A percentile compares a stretch with the other conserved stretches of the same genome.
Conservation (phyloP, 495 filamentous ascomycete species). For the Cairneyella variabilis region DNA sequence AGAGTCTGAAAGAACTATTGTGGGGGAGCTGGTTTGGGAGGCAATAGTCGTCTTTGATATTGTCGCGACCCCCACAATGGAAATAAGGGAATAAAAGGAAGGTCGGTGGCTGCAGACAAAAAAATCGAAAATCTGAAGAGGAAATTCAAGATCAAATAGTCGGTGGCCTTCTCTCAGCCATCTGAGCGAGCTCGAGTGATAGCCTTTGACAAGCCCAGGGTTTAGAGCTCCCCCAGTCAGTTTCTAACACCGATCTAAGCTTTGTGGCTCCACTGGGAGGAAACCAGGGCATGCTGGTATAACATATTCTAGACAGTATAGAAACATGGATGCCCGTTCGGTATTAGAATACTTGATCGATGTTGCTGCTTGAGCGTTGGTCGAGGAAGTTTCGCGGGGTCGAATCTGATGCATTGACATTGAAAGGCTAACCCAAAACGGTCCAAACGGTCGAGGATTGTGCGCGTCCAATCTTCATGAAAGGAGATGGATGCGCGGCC, state of each 20-base stretch:
- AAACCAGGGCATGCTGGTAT: neutral
- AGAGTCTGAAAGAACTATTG: conserved; percentile 4
- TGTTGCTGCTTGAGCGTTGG: neutral
- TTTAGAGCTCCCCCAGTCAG: neutral
- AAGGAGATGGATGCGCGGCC: conserved; percentile 6
- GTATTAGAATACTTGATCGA: neutral
- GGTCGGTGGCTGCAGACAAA: neutral
- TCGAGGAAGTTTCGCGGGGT: neutral
- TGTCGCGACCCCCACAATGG: no score
- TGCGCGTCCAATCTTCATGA: conserved; percentile 6
- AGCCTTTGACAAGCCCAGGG: no score
- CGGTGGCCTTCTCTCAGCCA: neutral
- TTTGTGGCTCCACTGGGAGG: neutral
- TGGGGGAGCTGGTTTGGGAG: neutral
- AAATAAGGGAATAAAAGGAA: neutral
- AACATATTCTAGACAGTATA: neutral
- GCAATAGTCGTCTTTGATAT: neutral
- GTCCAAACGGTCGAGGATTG: neutral
- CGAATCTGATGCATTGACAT: neutral
- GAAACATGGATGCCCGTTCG: neutral
- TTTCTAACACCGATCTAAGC: neutral
- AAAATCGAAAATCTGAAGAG: neutral
- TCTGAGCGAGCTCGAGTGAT: conserved; percentile 11
- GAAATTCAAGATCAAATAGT: conserved; percentile 9
- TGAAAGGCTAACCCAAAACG: no score